A percentile compares a stretch with the other conserved stretches of the same genome.
Evolutionary conservation across 805 yeast species (phyloP).

Genomic region (Nakazawaea molendinolei): DNA sequence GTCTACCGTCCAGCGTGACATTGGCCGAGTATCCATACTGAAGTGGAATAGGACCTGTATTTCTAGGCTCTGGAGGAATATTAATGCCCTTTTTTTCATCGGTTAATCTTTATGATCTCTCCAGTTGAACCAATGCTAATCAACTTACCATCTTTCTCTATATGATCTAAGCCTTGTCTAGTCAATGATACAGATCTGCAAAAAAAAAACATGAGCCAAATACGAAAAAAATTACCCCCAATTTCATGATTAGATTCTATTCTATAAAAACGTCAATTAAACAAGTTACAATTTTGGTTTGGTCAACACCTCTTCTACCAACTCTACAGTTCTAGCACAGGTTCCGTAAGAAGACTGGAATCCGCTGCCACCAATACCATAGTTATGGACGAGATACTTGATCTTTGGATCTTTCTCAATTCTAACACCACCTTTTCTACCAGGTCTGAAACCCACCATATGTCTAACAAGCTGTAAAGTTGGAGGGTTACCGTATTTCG

Average conservation of each 20-base stretch:
- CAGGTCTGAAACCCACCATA: constrained; percentile 67
- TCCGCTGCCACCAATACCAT: constrained; percentile 75
- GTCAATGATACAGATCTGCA: too few species aligned
- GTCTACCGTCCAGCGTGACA: constrained; percentile 1
- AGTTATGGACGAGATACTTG: constrained; percentile 45
- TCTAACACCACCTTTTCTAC: constrained; percentile 52
- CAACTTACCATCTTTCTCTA: too few species aligned
- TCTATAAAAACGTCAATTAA: too few species aligned
- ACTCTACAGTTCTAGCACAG: constrained; percentile 37
- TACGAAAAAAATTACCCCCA: too few species aligned
- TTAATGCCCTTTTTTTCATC: constrained; percentile 8
- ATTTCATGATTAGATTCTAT: too few species aligned
- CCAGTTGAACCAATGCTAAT: too few species aligned
- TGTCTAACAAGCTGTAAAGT: constrained; percentile 40
- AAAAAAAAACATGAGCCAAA: too few species aligned
- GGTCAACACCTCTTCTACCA: constrained; percentile 24
- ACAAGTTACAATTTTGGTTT: constrained; percentile 18
- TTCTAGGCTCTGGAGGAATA: too few species aligned
- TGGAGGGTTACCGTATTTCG: constrained; percentile 21
- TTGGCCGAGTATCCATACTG: too few species aligned
- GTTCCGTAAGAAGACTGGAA: constrained; percentile 69
- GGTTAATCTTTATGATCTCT: constrained; percentile 2
- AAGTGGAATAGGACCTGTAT: constrained; percentile 1
- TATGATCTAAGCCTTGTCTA: too few species aligned
- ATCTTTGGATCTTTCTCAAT: constrained; percentile 33